Conservation (phyloP, 257 asterid species). For the Datura wrightii region DNA sequence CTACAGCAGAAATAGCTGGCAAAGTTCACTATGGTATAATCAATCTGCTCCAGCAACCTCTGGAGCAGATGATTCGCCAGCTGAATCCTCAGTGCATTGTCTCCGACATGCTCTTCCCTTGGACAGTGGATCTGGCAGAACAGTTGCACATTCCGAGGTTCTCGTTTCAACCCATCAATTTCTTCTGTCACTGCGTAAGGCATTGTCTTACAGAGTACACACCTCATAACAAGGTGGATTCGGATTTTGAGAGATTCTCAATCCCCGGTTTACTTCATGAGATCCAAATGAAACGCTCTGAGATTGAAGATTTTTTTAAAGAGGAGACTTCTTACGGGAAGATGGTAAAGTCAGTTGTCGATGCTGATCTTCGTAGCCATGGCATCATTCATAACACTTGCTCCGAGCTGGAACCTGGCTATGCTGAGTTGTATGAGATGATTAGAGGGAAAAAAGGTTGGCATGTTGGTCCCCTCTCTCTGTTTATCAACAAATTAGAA, state of each 20-base stretch:
- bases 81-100: not conserved
- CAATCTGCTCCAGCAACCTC: not conserved
- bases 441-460: not conserved
- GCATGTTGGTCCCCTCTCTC: not conserved
- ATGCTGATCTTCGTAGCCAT: not conserved
- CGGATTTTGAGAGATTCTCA: not conserved
- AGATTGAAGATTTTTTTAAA: not conserved
- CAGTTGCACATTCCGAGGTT: not conserved
- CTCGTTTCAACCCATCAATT: not conserved
- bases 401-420: not conserved
- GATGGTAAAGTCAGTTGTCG: not conserved
- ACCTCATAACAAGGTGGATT: not conserved
- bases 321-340: not conserved
- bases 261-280: not conserved
- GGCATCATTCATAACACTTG: constrained; percentile 2
- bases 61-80: not conserved
- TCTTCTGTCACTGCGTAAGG: not conserved
- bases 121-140: not conserved
- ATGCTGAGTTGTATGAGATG: not conserved
- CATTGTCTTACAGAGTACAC: not conserved
- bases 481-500: not conserved
- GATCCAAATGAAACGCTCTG: not conserved
- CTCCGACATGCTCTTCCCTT: not conserved
- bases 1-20: not conserved
- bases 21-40: not conserved